Base-by-base conservation (phyloP, 768 basidiomycete species). In the Guyanaporus albipodus region DNA sequence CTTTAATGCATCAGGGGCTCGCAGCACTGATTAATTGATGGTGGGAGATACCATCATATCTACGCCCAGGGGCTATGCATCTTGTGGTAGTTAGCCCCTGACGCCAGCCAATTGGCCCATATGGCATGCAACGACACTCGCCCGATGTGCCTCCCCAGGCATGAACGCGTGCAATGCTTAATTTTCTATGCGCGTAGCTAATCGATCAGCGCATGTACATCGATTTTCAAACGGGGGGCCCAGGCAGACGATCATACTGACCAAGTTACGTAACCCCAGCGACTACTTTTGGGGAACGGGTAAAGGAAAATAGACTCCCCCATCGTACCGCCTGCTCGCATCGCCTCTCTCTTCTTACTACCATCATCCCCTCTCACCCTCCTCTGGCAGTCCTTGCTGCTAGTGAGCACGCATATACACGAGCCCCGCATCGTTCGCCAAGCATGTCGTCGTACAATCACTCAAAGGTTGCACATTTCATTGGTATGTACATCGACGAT, bases 381-480 rank as follows among this genome's bases (percentile, higher is more conserved):
- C 43, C 31, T 34, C 39, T 54, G 49, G 44, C 34, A 47, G 44
- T 49, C 19, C 5, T 34, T 19, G 6, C 38, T 48, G 55, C 31
- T 22, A 14, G 50, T 27, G 35, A 46, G 22, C 48, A 19, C 24
- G 14, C 41, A 39, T 44, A 56, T 18, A 53, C 50, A 46, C 49
- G 48, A 54, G 11, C 18, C 19, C 31, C 22, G 35, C 37, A 29
- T 48, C 37, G 22, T 49, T 47, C 15, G 21, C 39, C 31, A 56
- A 54, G 27, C 34, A 66, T 66, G 64, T 52, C 63, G 57, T 55
- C 67, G 22, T 73, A 76, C 55, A 80, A 83, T 60, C 79, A 80
- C 61, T 69, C 75, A 52, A 80, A 73, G 70, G 78, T 80, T 50
- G 66, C 79, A 26, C 81, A 83, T 41, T 84, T 82, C 63, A 79